Conservation (phyloP, 2,329 filamentous ascomycete genomes). For the Dactylellina cionopaga region DNA sequence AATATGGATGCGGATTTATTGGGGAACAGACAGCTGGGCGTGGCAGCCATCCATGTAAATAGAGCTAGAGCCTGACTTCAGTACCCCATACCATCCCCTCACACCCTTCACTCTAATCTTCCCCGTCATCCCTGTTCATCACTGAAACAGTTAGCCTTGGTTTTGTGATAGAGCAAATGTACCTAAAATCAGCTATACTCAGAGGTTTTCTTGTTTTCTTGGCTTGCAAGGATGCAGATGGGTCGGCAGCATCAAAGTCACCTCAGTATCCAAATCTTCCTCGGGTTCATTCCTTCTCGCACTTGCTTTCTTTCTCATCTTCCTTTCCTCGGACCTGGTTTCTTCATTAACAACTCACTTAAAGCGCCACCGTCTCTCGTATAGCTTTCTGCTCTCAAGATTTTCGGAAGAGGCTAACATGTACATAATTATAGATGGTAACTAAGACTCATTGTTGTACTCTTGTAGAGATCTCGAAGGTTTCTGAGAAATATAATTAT, state of each 20-base stretch:
- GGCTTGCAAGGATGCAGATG: not conserved
- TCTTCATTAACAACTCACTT: not conserved
- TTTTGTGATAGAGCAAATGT: not conserved
- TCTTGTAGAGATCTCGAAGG: not conserved
- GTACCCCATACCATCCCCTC: too few species aligned
- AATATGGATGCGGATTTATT: too few species aligned
- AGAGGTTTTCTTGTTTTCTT: not conserved
- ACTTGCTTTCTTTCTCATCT: not conserved
- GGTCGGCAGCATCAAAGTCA: not conserved
- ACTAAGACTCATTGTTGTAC: not conserved
- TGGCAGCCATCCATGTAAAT: too few species aligned
- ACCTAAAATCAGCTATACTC: not conserved
- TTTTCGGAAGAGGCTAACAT: not conserved
- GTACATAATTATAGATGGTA: not conserved
- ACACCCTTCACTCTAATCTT: too few species aligned
- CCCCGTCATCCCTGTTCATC: too few species aligned
- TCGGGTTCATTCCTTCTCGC: too few species aligned
- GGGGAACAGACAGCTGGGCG: too few species aligned
- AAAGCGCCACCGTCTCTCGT: not conserved
- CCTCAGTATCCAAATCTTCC: too few species aligned
- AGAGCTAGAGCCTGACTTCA: too few species aligned
- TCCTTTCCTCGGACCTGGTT: not conserved
- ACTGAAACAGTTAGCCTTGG: not conserved
- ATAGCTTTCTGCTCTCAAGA: not conserved
- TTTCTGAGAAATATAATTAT: not conserved